Percentiles rank a stretch among this genome's conserved stretches.
These are phyloP conservation scores for Colletotrichum navitas DNA, from an alignment of 2,329 filamentous ascomycete species.

Conservation along the genomic window DNA sequence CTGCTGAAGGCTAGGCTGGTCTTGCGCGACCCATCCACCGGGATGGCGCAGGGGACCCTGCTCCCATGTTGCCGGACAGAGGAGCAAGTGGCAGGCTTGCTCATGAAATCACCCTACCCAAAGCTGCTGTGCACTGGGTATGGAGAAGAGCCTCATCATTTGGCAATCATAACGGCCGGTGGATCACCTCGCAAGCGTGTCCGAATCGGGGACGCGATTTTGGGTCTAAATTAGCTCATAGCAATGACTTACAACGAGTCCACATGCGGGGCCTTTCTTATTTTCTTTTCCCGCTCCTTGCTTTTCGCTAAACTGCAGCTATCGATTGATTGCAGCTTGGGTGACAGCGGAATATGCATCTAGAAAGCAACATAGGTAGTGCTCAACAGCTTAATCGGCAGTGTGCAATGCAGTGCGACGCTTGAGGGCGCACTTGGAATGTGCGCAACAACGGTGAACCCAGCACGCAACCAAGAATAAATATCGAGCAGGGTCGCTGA, in stretches of 20 bases:
- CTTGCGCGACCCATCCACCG: slow-evolving; percentile 19
- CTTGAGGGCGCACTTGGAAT: slow-evolving; percentile 3
- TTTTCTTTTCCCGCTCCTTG: background rate
- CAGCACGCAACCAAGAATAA: slow-evolving; percentile 7
- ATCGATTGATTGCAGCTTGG: slow-evolving; percentile 18
- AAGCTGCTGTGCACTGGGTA: background rate
- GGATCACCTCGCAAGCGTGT: slow-evolving; percentile 39
- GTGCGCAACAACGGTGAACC: slow-evolving; percentile 26
- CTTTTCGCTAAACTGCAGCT: slow-evolving; percentile 13
- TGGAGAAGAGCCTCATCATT: slow-evolving; percentile 34
- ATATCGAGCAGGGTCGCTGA: slow-evolving; percentile 26
- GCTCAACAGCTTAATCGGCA: slow-evolving; percentile 13
- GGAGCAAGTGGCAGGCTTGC: slow-evolving; percentile 28
- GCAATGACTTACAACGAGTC: slow-evolving; percentile 19
- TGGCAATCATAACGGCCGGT: slow-evolving; percentile 9
- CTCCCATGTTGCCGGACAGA: slow-evolving; percentile 1
- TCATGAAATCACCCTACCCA: slow-evolving; percentile 2
- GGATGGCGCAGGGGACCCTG: slow-evolving; percentile 34
- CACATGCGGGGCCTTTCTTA: slow-evolving; percentile 5
- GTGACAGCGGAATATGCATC: slow-evolving; percentile 22
- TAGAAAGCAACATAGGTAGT: background rate
- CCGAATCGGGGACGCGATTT: slow-evolving; percentile 27
- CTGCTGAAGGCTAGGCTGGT: slow-evolving; percentile 14
- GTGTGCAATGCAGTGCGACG: background rate
- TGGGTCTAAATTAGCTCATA: slow-evolving; percentile 18